These are phyloP conservation scores for Phytophthora litchii DNA, from an alignment of 352 stramenopile genomes.

Conservation along the genomic window DNA sequence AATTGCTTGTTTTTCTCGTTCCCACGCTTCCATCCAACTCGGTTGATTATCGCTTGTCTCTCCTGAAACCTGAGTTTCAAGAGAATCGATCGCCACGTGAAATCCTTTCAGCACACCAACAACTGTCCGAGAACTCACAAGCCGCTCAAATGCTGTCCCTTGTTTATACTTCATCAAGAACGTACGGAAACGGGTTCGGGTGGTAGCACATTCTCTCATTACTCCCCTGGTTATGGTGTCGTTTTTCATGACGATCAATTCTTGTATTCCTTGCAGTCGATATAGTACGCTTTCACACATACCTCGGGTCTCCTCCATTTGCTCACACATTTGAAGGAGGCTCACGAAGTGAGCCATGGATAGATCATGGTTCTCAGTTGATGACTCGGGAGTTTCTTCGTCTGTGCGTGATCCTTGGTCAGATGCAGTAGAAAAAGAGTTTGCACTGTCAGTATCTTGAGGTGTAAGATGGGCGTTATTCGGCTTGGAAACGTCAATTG, in stretches of 20 bases:
- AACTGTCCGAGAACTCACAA: slow-evolving; percentile 2
- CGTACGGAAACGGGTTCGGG: not conserved
- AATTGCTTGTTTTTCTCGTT: not conserved
- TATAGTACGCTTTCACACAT: not conserved
- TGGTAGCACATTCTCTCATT: not conserved
- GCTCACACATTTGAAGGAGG: not conserved
- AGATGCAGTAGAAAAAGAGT: not conserved
- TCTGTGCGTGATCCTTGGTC: not conserved
- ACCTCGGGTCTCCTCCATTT: not conserved
- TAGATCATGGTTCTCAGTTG: not conserved
- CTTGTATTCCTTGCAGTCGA: not conserved
- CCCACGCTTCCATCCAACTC: slow-evolving; percentile 4
- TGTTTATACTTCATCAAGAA: slow-evolving; percentile 8
- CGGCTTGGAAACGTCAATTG: too few species aligned
- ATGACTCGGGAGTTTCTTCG: not conserved
- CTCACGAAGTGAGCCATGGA: not conserved
- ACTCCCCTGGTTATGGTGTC: not conserved
- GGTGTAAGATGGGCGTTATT: too few species aligned
- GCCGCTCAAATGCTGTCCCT: slow-evolving; percentile 2
- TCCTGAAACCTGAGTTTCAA: slow-evolving; percentile 4
- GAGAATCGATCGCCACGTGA: not conserved
- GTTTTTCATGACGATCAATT: not conserved
- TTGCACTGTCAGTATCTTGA: too few species aligned
- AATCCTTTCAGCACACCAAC: not conserved
- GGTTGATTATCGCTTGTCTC: not conserved